Base-by-base conservation (phyloP, 2,329 filamentous ascomycete species). In the Penicillium janthinellum region DNA sequence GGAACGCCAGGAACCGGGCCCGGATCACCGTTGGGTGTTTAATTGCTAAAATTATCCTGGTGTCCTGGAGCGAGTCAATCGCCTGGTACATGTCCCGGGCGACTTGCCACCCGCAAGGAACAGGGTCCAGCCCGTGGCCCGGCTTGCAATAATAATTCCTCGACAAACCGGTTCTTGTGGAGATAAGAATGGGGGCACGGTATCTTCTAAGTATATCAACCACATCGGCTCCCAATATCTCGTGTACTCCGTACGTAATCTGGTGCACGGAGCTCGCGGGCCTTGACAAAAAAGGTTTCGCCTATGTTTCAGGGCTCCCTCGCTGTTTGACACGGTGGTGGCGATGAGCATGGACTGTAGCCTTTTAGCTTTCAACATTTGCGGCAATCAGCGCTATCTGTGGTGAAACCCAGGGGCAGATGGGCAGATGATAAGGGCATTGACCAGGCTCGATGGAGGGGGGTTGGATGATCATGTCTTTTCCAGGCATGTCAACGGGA, bases 301-400 rank as follows among this genome's bases (percentile, higher is more conserved):
- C 38, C 50, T 14, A 11, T 59, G 64, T 66, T 67, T 67, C 64
- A 66, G 49, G 28, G 10, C 42, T 35, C 28, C 35, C 59, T 55
- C 56, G 12, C 55, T 28, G 48, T 51, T 53, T 54, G 47, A 56
- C 52, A 54, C 60, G 54, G 59, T 64, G 58, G 59, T 61, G 62
- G 62, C 57, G 47, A 63, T 57, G 56, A 53, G 56, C 41, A 53
- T 42, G 47, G 54, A 54, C 50, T 38, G 48, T 56, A 31, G 59
- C 54, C 38, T 39, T 17, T 31, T 31, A 8, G 8, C 31, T 31
- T 31, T 31, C 31, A 5, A 31, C 28, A 22, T 31, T 31, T 31
- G 28, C 28, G 28, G 28, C 28, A 42, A 45, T 47, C 47, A 47
- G 37, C 54, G 38, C 34, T 22, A 6, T 53, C 50, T 49, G 14